These are phyloP conservation scores for Talaromyces pinophilus DNA, from an alignment of 2,329 filamentous ascomycete genomes.

Conservation along the genomic window DNA sequence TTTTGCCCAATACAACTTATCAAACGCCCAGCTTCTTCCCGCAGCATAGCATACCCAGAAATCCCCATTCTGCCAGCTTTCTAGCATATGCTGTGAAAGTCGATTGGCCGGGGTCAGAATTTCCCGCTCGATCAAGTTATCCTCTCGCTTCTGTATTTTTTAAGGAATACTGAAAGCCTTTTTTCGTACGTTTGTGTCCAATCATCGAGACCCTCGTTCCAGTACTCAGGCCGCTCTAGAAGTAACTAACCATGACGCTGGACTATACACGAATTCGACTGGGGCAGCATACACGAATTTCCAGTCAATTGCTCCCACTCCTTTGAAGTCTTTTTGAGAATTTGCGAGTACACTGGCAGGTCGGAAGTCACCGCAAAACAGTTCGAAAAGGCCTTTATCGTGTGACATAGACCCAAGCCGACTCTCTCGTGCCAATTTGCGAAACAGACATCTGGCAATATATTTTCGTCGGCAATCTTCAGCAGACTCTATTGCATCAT, in stretches of 20 bases:
- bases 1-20: conserved; percentile 30
- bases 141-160: not conserved
- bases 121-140: not conserved
- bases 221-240: conserved; percentile 1
- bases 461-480: conserved; percentile 29
- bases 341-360: conserved; percentile 33
- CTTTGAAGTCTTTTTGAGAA: conserved; percentile 19
- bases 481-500: conserved; percentile 38
- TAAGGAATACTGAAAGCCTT: not conserved
- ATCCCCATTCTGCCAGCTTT: conserved; percentile 27
- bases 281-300: conserved; percentile 33
- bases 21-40: conserved; percentile 31
- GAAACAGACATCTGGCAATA: conserved; percentile 29
- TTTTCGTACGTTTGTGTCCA: conserved; percentile 18
- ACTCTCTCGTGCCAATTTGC: conserved; percentile 27
- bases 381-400: conserved; percentile 30
- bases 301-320: conserved; percentile 23
- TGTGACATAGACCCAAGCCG: conserved; percentile 22
- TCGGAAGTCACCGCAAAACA: conserved; percentile 33
- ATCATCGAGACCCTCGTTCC: not conserved
- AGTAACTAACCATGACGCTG: conserved; percentile 13
- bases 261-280: conserved; percentile 24
- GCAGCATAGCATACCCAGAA: conserved; percentile 31
- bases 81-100: conserved; percentile 25
- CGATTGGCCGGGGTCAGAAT: conserved; percentile 16